A percentile compares a stretch with the other conserved stretches of the same genome.
Evolutionary conservation across 495 filamentous ascomycete genomes (phyloP).

Genomic region (Niebla homalea): DNA sequence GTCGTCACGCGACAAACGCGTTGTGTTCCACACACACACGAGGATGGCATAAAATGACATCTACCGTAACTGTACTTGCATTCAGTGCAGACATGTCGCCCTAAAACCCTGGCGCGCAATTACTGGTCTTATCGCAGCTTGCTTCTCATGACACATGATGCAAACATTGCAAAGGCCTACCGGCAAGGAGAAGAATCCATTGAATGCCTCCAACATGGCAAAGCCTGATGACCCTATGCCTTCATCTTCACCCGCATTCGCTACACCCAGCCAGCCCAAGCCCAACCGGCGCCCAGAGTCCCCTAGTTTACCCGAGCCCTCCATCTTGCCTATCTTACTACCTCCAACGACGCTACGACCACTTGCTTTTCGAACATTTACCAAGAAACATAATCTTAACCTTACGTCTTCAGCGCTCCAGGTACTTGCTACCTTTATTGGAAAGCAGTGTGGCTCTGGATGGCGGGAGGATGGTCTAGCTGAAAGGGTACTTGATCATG

Average conservation of each 20-base stretch:
- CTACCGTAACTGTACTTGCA: no score
- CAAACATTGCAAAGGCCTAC: no score
- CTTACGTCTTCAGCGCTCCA: constrained; percentile 79
- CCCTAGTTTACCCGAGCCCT: constrained; percentile 40
- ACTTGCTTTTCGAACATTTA: constrained; percentile 88
- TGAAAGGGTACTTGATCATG: constrained; percentile 83
- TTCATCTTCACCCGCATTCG: constrained; percentile 83
- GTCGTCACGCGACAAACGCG: no score
- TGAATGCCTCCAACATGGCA: constrained; percentile 15
- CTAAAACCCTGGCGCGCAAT: no score
- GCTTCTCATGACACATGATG: no score
- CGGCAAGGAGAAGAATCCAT: constrained; percentile 3
- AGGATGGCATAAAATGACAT: no score
- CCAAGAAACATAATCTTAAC: constrained; percentile 92
- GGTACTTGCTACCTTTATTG: constrained; percentile 75
- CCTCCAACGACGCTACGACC: constrained; percentile 78
- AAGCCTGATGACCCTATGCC: constrained; percentile 45
- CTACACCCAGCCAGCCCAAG: constrained; percentile 65
- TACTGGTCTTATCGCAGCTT: no score
- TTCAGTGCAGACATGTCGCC: no score
- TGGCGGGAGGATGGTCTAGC: constrained; percentile 93
- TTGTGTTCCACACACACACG: no score
- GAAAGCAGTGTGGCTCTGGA: constrained; percentile 83
- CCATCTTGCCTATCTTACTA: constrained; percentile 76
- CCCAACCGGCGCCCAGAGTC: constrained; percentile 30